Conservation (phyloP, 108 stramenopile species). For the Skeletonema costatum region DNA sequence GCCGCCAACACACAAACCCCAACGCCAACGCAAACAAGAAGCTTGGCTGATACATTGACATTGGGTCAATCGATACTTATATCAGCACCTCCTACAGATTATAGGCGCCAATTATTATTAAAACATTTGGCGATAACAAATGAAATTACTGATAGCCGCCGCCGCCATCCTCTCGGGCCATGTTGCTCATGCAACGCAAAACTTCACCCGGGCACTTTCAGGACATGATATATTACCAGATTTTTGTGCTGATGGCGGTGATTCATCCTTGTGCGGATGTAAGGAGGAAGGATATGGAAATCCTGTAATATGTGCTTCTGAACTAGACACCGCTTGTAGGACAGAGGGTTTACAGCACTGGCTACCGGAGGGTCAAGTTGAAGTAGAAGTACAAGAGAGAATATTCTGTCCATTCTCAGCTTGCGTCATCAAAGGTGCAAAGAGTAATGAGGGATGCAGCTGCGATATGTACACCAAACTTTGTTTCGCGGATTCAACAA, state of each 20-base stretch:
- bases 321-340: conserved; percentile 1
- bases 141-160: background rate
- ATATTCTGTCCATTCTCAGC: conserved; percentile 5
- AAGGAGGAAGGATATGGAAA: background rate
- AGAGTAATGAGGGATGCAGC: background rate
- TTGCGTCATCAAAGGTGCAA: background rate
- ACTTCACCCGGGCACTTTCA: too few relatives aligned
- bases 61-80: background rate
- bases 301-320: background rate
- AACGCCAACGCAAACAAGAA: background rate
- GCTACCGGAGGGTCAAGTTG: background rate
- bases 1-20: too few relatives aligned
- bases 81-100: background rate
- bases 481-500: background rate
- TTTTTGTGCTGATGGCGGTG: background rate
- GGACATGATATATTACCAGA: background rate
- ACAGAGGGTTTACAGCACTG: background rate
- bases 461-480: background rate
- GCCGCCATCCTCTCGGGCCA: background rate
- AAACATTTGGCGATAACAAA: background rate
- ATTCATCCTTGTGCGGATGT: background rate
- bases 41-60: background rate
- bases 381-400: background rate
- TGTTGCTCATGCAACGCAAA: too few relatives aligned
- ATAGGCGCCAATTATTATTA: too few relatives aligned